Percentiles rank a stretch among this genome's conserved stretches.
Evolutionary conservation across 768 basidiomycete genomes (phyloP).

Genomic region (Hysterangium stoloniferum): DNA sequence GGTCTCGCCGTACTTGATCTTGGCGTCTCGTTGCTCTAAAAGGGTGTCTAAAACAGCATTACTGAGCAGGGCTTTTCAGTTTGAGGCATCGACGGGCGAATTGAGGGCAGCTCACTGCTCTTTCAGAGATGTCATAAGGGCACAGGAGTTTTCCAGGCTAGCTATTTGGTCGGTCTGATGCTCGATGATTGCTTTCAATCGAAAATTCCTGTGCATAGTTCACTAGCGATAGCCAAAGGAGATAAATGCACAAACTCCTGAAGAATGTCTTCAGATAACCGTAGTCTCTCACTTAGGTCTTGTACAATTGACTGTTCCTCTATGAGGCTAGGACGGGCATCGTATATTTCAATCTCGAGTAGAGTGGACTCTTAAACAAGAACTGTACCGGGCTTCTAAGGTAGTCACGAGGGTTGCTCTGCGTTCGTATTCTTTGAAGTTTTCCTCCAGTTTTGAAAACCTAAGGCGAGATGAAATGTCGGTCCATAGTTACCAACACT

Average conservation of each 20-base stretch:
- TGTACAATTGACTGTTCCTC: background rate
- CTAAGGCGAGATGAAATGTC: background rate
- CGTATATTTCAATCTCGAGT: too few relatives aligned
- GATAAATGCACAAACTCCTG: background rate
- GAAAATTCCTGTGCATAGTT: background rate
- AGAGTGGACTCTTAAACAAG: background rate
- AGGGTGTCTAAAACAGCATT: background rate
- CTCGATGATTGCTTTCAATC: background rate
- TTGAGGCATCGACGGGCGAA: background rate
- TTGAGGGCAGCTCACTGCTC: background rate
- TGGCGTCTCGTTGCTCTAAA: background rate
- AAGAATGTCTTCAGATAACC: background rate
- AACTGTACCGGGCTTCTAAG: background rate
- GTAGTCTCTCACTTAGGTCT: background rate
- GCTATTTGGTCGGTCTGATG: background rate
- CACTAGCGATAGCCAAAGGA: background rate
- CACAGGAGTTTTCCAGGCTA: background rate
- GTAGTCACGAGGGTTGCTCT: background rate
- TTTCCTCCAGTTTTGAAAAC: background rate
- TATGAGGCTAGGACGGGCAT: background rate
- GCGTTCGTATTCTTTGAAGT: background rate
- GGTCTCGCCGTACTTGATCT: background rate
- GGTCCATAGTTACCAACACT: background rate
- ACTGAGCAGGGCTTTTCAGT: background rate
- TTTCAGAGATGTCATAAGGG: background rate